Percentiles rank a stretch among this genome's conserved stretches.
Conservation (phyloP, 192 early-diverging fungal species). For the Linnemannia exigua region DNA sequence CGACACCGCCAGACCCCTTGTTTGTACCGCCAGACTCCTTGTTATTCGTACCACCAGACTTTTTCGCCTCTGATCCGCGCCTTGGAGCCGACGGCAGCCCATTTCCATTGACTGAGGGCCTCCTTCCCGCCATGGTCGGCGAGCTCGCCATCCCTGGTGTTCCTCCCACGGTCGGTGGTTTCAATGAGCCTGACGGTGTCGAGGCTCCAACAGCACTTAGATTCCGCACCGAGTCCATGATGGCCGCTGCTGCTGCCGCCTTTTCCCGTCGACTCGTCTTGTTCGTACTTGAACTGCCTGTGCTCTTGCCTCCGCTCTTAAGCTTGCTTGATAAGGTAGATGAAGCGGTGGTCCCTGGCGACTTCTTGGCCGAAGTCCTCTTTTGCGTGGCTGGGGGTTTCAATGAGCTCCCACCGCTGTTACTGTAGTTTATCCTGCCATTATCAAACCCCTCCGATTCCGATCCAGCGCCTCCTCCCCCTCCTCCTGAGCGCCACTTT, state of each 20-base stretch:
- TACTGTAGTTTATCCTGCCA: conserved; percentile 16
- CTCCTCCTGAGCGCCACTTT: conserved; percentile 46
- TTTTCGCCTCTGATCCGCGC: conserved; percentile 33
- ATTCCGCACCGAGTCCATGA: conserved; percentile 40
- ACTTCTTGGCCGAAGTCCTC: conserved; percentile 33
- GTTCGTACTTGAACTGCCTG: conserved; percentile 5
- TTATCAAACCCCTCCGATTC: conserved; percentile 54
- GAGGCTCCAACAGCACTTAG: conserved; percentile 22
- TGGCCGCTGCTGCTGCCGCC: conserved; percentile 28
- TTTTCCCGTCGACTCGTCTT: conserved; percentile 34
- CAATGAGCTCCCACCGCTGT: neutral
- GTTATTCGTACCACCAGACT: conserved; percentile 19
- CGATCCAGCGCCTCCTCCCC: conserved; percentile 29
- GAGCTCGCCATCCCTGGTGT: conserved; percentile 27
- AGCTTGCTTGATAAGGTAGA: conserved; percentile 14
- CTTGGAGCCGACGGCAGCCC: conserved; percentile 15
- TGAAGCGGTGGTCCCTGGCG: neutral
- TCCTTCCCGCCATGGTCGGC: conserved; percentile 30
- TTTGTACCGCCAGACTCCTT: conserved; percentile 22
- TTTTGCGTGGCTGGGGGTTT: conserved; percentile 37
- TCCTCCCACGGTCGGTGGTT: conserved; percentile 16
- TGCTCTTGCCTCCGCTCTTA: conserved; percentile 7
- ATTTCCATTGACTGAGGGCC: conserved; percentile 42
- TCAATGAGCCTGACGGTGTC: conserved; percentile 26
- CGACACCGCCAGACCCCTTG: conserved; percentile 33